These are phyloP conservation scores for Solanum bulbocastanum DNA, from an alignment of 257 asterid species.

Conservation along the genomic window DNA sequence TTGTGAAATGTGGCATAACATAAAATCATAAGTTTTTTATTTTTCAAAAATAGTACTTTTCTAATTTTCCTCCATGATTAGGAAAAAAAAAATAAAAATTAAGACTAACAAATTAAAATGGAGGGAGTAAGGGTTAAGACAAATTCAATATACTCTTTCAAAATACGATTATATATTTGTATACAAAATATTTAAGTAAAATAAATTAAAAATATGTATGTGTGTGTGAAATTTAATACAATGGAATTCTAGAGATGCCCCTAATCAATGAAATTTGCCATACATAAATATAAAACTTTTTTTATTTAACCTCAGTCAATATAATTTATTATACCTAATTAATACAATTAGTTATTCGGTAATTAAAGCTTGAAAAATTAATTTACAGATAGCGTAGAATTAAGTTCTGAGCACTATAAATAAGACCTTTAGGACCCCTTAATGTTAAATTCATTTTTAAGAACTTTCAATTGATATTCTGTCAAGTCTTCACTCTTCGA, in stretches of 20 bases:
- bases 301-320: too few species aligned
- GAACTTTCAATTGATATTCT: neutral
- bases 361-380: neutral
- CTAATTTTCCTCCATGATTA: neutral
- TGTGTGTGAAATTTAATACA: neutral
- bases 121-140: neutral
- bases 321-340: neutral
- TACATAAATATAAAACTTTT: too few species aligned
- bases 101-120: too few species aligned
- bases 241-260: neutral
- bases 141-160: neutral
- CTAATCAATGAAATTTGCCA: neutral
- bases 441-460: neutral
- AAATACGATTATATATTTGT: neutral
- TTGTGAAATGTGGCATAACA: neutral
- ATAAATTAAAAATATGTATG: neutral
- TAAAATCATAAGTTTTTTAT: too few species aligned
- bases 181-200: neutral
- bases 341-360: neutral
- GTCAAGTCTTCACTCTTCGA: neutral
- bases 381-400: neutral
- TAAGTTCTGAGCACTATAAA: neutral
- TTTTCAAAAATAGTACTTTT: too few species aligned
- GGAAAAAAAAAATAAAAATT: too few species aligned
- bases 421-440: neutral